Evolutionary conservation across 495 filamentous ascomycete genomes (phyloP).

Genomic region (Aspergillus ostianus): DNA sequence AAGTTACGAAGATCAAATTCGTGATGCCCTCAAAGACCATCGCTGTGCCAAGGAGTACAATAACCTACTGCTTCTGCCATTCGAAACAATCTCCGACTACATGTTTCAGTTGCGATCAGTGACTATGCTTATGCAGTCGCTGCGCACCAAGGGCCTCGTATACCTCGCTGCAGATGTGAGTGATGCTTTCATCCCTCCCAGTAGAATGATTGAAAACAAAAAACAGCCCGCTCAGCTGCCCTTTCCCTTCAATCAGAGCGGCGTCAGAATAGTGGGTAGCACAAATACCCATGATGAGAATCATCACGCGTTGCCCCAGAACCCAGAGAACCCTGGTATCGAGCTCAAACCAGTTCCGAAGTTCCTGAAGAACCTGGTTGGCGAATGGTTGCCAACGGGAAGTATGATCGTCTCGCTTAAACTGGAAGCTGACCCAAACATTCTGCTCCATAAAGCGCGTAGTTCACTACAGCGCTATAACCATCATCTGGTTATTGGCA

Average conservation of each 20-base stretch:
- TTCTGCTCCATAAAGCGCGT: constrained; percentile 87
- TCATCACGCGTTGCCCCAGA: background rate
- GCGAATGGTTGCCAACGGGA: constrained; percentile 89
- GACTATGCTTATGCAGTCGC: constrained; percentile 77
- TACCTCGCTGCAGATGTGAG: constrained; percentile 95
- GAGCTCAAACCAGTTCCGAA: constrained; percentile 96
- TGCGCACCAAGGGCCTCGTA: constrained; percentile 76
- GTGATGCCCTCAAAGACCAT: constrained; percentile 80
- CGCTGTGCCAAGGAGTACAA: constrained; percentile 74
- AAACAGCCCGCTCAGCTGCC: constrained; percentile 67
- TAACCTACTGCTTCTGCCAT: constrained; percentile 76
- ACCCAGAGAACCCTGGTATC: constrained; percentile 70
- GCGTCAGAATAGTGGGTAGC: no score
- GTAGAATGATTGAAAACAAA: constrained; percentile 95
- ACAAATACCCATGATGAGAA: constrained; percentile 9
- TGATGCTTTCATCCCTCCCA: constrained; percentile 91
- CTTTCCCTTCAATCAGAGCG: no score
- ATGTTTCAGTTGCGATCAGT: constrained; percentile 81
- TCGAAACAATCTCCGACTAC: constrained; percentile 91
- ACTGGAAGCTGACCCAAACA: constrained; percentile 83
- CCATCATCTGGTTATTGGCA: constrained; percentile 95
- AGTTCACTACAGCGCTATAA: constrained; percentile 83
- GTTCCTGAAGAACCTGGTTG: constrained; percentile 88
- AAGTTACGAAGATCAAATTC: constrained; percentile 83
- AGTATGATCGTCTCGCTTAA: constrained; percentile 98